phyloP scores from a whole-genome alignment of 805 yeast genomes.

The Myxozyma udenii region DNA sequence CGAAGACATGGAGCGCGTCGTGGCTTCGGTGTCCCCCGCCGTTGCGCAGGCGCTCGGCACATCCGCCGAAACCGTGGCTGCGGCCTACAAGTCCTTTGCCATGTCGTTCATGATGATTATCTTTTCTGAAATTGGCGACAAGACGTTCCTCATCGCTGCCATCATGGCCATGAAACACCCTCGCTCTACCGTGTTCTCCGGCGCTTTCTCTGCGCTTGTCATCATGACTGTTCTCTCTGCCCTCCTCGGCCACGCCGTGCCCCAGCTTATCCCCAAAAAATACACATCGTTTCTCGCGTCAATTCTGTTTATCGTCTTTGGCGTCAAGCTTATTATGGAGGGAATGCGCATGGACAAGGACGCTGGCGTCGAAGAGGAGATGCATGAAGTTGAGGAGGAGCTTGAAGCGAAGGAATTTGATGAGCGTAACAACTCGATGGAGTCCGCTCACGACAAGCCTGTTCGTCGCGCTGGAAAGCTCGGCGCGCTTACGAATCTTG shows the following conservation, averaged over 20 bases:
- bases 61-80: slow-evolving; percentile 11
- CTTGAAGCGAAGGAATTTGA: slow-evolving; percentile 62
- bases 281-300: slow-evolving; percentile 82
- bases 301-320: slow-evolving; percentile 75
- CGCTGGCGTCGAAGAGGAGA: slow-evolving; percentile 87
- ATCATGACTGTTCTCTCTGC: slow-evolving; percentile 92
- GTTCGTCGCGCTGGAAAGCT: slow-evolving; percentile 8
- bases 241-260: slow-evolving; percentile 85
- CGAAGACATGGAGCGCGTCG: slow-evolving; percentile 22
- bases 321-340: slow-evolving; percentile 64
- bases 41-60: slow-evolving; percentile 22
- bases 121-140: slow-evolving; percentile 96
- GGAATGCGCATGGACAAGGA: slow-evolving; percentile 74
- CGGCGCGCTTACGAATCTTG: slow-evolving; percentile 52
- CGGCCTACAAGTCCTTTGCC: slow-evolving; percentile 44
- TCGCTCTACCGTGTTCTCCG: slow-evolving; percentile 75
- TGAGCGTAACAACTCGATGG: slow-evolving; percentile 51
- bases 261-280: slow-evolving; percentile 73
- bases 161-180: slow-evolving; percentile 96
- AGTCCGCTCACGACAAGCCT: slow-evolving; percentile 45
- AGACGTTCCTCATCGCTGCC: slow-evolving; percentile 94
- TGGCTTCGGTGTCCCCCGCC: slow-evolving; percentile 21
- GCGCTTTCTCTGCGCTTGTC: slow-evolving; percentile 80
- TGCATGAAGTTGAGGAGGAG: slow-evolving; percentile 96
- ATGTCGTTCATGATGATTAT: slow-evolving; percentile 88